Evolutionary conservation across 192 early-diverging fungal species (phyloP).

Genomic region (Dispira simplex): DNA sequence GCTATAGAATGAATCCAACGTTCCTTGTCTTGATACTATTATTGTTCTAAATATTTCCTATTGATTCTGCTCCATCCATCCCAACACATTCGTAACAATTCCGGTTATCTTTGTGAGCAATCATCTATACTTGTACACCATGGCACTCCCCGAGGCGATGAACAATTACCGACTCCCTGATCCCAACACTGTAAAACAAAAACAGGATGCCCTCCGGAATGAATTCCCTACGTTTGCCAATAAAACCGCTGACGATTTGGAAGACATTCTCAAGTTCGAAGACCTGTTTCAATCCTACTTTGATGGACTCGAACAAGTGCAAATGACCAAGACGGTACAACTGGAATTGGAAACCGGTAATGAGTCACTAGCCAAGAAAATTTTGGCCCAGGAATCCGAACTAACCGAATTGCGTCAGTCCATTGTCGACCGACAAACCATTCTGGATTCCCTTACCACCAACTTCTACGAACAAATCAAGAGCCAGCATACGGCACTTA

Average conservation of each 20-base stretch:
- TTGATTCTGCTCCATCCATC: too few species aligned
- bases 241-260: slow-evolving; percentile 30
- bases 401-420: slow-evolving; percentile 24
- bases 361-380: slow-evolving; percentile 25
- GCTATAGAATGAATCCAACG: too few species aligned
- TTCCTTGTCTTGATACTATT: too few species aligned
- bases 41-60: too few species aligned
- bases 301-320: slow-evolving; percentile 30
- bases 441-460: slow-evolving; percentile 28
- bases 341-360: slow-evolving; percentile 29
- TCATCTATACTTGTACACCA: too few species aligned
- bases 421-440: slow-evolving; percentile 27
- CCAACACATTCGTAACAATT: too few species aligned
- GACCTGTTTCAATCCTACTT: slow-evolving; percentile 33
- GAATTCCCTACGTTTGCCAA: slow-evolving; percentile 34
- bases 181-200: slow-evolving; percentile 13
- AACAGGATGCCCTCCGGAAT: slow-evolving; percentile 18
- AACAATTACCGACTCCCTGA: slow-evolving; percentile 29
- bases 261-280: slow-evolving; percentile 27
- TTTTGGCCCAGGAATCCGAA: slow-evolving; percentile 24
- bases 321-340: slow-evolving; percentile 29
- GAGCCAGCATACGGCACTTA: slow-evolving; percentile 25
- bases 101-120: too few species aligned
- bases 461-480: slow-evolving; percentile 28
- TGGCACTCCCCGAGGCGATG: slow-evolving; percentile 20